phyloP scores from a whole-genome alignment of 2,329 filamentous ascomycete species.

The Penicillium crustosum region DNA sequence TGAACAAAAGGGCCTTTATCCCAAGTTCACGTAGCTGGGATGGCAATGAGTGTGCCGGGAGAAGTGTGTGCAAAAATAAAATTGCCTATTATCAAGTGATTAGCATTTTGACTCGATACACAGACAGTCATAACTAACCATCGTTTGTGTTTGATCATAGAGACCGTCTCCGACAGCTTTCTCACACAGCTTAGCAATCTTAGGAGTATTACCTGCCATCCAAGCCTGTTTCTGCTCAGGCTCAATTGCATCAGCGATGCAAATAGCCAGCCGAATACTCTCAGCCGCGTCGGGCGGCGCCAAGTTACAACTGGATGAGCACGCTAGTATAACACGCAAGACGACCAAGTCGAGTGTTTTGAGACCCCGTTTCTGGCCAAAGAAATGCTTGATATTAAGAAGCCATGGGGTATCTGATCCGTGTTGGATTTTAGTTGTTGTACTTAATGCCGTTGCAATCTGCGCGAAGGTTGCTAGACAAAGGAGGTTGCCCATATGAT shows the following conservation, averaged over 20 bases:
- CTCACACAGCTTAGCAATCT: conserved; percentile 41
- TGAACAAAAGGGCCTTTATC: conserved; percentile 28
- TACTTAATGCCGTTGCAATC: conserved; percentile 27
- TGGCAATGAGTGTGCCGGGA: conserved; percentile 25
- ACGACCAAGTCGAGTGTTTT: conserved; percentile 46
- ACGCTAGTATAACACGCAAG: conserved; percentile 41
- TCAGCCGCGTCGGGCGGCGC: conserved; percentile 31
- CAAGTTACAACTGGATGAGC: conserved; percentile 38
- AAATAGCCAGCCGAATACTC: conserved; percentile 39
- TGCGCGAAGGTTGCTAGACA: conserved; percentile 44
- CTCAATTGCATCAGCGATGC: conserved; percentile 38
- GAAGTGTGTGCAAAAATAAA: conserved; percentile 32
- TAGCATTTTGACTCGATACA: neutral
- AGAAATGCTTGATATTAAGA: conserved; percentile 40
- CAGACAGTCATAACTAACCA: conserved; percentile 28
- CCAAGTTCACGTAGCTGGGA: conserved; percentile 28
- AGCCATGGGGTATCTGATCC: conserved; percentile 32
- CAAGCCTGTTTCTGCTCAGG: conserved; percentile 34
- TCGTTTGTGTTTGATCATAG: conserved; percentile 31
- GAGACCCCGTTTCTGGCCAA: conserved; percentile 38
- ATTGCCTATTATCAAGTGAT: conserved; percentile 28
- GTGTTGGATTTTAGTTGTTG: conserved; percentile 11
- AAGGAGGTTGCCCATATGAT: conserved; percentile 43
- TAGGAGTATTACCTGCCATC: conserved; percentile 34
- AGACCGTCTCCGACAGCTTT: conserved; percentile 36